Conservation (phyloP, 179 eudicot genomes). For the Actinidia arguta region DNA sequence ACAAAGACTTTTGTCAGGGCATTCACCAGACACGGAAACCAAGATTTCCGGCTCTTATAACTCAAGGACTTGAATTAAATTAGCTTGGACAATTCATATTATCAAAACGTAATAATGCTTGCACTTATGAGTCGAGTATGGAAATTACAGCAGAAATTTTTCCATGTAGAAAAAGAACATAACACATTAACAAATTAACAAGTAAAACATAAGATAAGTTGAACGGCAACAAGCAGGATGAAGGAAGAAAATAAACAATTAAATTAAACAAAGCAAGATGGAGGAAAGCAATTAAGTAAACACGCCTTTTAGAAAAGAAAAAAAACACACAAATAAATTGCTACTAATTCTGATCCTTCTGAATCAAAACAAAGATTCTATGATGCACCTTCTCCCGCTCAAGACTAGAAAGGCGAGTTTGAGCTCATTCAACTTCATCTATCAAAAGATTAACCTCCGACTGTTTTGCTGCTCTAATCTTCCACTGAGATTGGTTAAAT, state of each 20-base stretch:
- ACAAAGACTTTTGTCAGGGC: neutral
- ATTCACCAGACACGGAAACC: neutral
- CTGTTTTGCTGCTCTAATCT: constrained; percentile 90
- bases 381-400: constrained; percentile 90
- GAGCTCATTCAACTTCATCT: constrained; percentile 99
- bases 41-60: neutral
- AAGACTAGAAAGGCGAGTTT: constrained; percentile 86
- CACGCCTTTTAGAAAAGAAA: neutral
- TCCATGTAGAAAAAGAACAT: neutral
- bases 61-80: neutral
- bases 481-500: constrained; percentile 66
- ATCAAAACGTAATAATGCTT: neutral
- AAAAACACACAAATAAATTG: neutral
- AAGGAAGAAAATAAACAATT: neutral
- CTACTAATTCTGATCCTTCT: neutral
- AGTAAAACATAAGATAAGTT: constrained; percentile 1
- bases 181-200: neutral
- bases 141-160: neutral
- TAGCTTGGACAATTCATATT: neutral
- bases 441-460: constrained; percentile 90
- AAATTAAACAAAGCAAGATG: neutral
- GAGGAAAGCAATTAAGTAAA: neutral
- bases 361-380: constrained; percentile 19
- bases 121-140: neutral
- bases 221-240: neutral